These are phyloP conservation scores for Lecanicillium sp. DNA, from an alignment of 2,329 filamentous ascomycete species.

Conservation along the genomic window DNA sequence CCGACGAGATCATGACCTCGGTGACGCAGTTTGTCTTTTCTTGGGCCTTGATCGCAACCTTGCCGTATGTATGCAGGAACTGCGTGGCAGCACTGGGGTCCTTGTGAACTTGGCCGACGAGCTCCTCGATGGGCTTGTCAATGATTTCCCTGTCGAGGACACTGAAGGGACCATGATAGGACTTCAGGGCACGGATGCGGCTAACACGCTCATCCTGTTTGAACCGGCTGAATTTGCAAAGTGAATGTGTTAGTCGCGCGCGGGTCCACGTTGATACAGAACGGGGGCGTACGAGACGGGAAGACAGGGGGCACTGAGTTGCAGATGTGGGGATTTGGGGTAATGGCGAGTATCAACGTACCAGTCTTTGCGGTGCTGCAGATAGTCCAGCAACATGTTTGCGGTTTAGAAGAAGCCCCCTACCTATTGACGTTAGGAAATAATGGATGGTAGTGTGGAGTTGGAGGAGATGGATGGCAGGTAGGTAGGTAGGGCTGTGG, in stretches of 20 bases:
- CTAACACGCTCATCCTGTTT: slow-evolving; percentile 70
- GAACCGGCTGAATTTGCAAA: slow-evolving; percentile 46
- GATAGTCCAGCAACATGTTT: slow-evolving; percentile 47
- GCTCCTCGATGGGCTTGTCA: slow-evolving; percentile 63
- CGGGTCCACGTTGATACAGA: not conserved
- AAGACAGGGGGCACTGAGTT: not conserved
- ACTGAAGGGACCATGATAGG: slow-evolving; percentile 60
- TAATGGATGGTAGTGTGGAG: too few relatives aligned
- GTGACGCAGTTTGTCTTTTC: slow-evolving; percentile 84
- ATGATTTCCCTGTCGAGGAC: slow-evolving; percentile 58
- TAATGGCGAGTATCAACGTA: slow-evolving; percentile 21
- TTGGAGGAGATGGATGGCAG: too few relatives aligned
- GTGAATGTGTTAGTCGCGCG: slow-evolving; percentile 4
- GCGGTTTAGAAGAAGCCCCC: too few relatives aligned
- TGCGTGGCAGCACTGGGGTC: slow-evolving; percentile 56
- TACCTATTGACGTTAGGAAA: too few relatives aligned
- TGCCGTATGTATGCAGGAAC: slow-evolving; percentile 78
- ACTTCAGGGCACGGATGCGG: slow-evolving; percentile 58
- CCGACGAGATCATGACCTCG: slow-evolving; percentile 72
- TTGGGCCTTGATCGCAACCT: slow-evolving; percentile 76
- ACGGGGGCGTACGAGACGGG: not conserved
- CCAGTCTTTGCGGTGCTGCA: slow-evolving; percentile 66
- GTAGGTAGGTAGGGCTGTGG: slow-evolving; percentile 1
- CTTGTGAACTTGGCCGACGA: slow-evolving; percentile 72
- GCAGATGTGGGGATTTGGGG: too few relatives aligned